Evolutionary conservation across 371 early-diverging fungal species (phyloP).

Genomic region (Mucor racemosus): DNA sequence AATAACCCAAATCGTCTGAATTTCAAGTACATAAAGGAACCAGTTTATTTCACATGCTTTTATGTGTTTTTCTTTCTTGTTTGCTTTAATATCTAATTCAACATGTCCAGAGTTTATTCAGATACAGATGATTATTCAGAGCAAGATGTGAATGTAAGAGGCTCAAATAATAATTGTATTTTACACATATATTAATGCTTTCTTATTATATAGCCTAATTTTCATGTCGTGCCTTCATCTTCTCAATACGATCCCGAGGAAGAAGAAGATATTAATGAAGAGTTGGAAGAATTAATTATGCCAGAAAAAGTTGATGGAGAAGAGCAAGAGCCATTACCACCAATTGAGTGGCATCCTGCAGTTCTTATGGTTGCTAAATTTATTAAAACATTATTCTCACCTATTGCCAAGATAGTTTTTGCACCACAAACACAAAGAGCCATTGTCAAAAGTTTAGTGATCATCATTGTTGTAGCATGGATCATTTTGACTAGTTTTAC

Average conservation of each 20-base stretch:
- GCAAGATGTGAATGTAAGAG: conserved; percentile 16
- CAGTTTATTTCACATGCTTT: not conserved
- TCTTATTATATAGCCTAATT: conserved; percentile 11
- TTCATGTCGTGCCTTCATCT: conserved; percentile 26
- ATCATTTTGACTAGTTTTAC: conserved; percentile 48
- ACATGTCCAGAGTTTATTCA: conserved; percentile 21
- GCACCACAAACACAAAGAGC: conserved; percentile 44
- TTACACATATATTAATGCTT: not conserved
- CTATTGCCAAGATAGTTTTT: conserved; percentile 34
- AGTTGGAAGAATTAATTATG: not conserved
- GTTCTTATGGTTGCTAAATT: conserved; percentile 12
- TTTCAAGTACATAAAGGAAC: too few species aligned
- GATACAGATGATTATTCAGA: conserved; percentile 32
- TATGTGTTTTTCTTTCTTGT: not conserved
- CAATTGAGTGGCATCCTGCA: conserved; percentile 30
- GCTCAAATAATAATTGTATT: not conserved
- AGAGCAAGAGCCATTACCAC: conserved; percentile 10
- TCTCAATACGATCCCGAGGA: conserved; percentile 20
- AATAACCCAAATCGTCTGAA: too few species aligned
- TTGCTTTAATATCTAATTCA: not conserved
- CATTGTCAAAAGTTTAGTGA: conserved; percentile 36
- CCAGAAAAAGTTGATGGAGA: not conserved
- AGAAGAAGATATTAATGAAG: not conserved
- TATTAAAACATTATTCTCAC: conserved; percentile 15
- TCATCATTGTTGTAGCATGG: conserved; percentile 35